Evolutionary conservation across 2,329 filamentous ascomycete species (phyloP), one percentile per base, ranked within the genome.

Genomic region (Aspergillus alliaceus): DNA sequence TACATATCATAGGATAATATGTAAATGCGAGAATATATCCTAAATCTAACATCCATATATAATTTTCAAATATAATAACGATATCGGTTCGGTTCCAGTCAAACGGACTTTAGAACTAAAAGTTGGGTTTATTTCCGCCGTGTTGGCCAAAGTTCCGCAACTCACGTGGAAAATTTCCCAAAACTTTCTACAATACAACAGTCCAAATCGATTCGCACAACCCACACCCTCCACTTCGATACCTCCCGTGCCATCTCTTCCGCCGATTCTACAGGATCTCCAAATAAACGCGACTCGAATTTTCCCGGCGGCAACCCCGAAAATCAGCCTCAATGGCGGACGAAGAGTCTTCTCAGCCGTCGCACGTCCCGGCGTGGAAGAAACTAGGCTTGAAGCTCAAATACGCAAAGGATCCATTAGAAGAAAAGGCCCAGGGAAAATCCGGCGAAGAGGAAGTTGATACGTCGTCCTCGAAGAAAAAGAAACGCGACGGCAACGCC

Each of bases 351-450:
- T 37, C 47, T 32, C 44, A 34, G 49, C 37, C 56, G 46, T 24
- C 54, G 34, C 54, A 64, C 37, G 71, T 82, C 48, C 84, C 85
- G 31, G 83, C 84, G 59, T 87, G 83, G 83, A 86, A 85, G 69
- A 77, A 81, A 67, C 72, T 86, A 54, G 84, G 84, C 34, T 75
- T 86, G 59, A 85, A 85, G 74, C 75, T 85, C 64, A 87, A 86
- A 70, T 80, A 79, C 67, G 77, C 79, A 46, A 77, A 79, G 54
- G 61, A 65, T 25, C 53, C 68, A 25, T 35, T 35, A 27, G 64
- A 66, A 22, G 57, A 60, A 18, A 44, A 51, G 22, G 69, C 75
- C 5, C 25, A 37, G 50, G 18, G 49, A 34, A 35, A 53, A 42
- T 48, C 31, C 55, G 29, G 22, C 61, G 14, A 56, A 64, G 25